Evolutionary conservation across 2,329 filamentous ascomycete species (phyloP).

Genomic region (Dothistroma septosporum): DNA sequence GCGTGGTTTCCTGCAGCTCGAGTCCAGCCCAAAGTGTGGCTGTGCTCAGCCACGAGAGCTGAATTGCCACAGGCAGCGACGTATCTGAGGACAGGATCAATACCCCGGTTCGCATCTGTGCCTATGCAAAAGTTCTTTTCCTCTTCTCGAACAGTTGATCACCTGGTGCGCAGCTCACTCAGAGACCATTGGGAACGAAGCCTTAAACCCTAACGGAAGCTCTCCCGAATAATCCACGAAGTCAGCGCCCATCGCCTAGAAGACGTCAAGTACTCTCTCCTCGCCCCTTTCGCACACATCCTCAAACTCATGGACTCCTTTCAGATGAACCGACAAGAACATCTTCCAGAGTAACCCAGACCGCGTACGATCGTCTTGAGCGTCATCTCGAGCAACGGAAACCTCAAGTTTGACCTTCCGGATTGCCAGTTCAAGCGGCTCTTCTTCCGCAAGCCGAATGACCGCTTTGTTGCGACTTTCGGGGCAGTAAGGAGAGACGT

Average conservation of each 20-base stretch:
- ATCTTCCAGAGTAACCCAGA: background rate
- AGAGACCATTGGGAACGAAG: background rate
- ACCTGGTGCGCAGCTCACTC: background rate
- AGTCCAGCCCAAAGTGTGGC: background rate
- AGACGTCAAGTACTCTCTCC: background rate
- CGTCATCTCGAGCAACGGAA: slow-evolving; percentile 19
- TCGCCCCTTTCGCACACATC: background rate
- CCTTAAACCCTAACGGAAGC: background rate
- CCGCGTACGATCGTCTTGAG: slow-evolving; percentile 14
- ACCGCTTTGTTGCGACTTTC: slow-evolving; percentile 23
- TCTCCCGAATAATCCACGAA: background rate
- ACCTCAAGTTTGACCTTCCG: slow-evolving; percentile 9
- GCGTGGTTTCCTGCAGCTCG: background rate
- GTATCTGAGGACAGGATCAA: background rate
- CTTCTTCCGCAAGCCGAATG: slow-evolving; percentile 20
- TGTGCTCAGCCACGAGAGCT: background rate
- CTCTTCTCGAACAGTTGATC: background rate
- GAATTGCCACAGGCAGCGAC: background rate
- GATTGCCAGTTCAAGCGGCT: slow-evolving; percentile 25
- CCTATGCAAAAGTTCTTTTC: background rate
- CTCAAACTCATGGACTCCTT: background rate
- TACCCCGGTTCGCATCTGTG: background rate
- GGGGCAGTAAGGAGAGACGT: slow-evolving; percentile 21
- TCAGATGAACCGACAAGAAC: background rate
- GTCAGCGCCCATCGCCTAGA: background rate